phyloP scores from a whole-genome alignment of 331 rosid species.

The Erythrophleum ivorense region DNA sequence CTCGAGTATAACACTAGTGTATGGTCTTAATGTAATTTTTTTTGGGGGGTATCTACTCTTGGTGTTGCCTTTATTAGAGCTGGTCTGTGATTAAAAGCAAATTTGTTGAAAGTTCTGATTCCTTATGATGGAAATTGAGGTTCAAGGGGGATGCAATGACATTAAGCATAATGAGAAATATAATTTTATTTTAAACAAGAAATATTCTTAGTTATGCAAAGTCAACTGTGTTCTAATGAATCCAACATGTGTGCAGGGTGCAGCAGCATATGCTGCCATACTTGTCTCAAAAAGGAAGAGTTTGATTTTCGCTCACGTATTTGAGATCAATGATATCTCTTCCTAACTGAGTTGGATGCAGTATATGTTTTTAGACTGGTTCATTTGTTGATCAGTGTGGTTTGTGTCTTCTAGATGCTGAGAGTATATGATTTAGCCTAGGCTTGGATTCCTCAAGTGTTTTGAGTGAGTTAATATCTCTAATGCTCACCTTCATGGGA shows the following conservation, averaged over 20 bases:
- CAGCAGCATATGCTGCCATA: constrained; percentile 5
- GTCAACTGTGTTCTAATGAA: background rate
- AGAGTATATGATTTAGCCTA: background rate
- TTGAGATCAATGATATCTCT: background rate
- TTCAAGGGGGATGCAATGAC: no score
- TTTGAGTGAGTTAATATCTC: background rate
- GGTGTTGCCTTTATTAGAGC: no score
- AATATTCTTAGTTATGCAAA: background rate
- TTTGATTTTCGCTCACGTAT: background rate
- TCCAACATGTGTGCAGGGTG: background rate
- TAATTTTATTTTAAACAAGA: background rate
- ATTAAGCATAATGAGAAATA: background rate
- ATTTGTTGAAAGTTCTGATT: no score
- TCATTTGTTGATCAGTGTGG: background rate
- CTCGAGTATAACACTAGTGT: background rate
- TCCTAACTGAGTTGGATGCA: background rate
- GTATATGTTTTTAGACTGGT: background rate
- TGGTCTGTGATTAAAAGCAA: no score
- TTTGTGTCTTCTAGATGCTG: constrained; percentile 8
- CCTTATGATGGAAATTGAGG: no score
- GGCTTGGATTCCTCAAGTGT: background rate
- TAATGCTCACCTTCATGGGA: background rate
- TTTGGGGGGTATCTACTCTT: no score
- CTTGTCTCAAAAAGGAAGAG: background rate
- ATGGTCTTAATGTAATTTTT: background rate